Evolutionary conservation across 1,284 basidiomycete species (phyloP), one percentile per base, ranked within the genome.

Genomic region (Heliocybe sulcata): DNA sequence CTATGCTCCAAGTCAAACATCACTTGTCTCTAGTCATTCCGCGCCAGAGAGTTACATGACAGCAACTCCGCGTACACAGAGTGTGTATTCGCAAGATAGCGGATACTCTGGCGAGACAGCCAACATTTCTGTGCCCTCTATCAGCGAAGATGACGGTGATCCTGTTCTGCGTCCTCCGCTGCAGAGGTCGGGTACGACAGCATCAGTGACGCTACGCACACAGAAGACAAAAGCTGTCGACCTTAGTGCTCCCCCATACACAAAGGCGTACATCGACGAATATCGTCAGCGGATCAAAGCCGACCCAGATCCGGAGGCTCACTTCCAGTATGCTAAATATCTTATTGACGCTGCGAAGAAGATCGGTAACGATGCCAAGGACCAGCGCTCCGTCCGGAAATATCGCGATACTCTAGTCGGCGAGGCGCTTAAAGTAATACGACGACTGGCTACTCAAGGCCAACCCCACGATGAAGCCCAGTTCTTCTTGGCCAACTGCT

Each of bases 321-420:
- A 99, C 68, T 99, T 98, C 70, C 79, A 90, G 20, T 99, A 95
- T 66, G 93, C 94, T 12, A 96, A 96, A 72, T 99, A 99, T 68
- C 85, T 99, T 56, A 96, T 99, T 68, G 97, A 99, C 67, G 97
- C 97, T n/a, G 97, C 97, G 19, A 94, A 93, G 72, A 90, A 94
- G 70, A 84, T 96, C 54, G 87, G 92, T 0, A 70, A 75, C 6
- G 77, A 81, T 42, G 80, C 82, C 6, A 83, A 80, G 60, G 92
- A 94, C 63, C 89, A 92, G 66, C 82, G 91, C 22, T 77, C 84
- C 11, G 85, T 85, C 12, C 85, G 90, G 68, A 96, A 93, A 70
- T 99, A 96, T 66, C 86, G 92, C 55, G 97, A 99, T 67, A 68
- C 86, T 2, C 80, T 99, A 33, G 81, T 99, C 45, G 78, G 79